These are phyloP conservation scores for Allomyces javanicus DNA, from an alignment of 192 early-diverging fungal species.

Conservation along the genomic window DNA sequence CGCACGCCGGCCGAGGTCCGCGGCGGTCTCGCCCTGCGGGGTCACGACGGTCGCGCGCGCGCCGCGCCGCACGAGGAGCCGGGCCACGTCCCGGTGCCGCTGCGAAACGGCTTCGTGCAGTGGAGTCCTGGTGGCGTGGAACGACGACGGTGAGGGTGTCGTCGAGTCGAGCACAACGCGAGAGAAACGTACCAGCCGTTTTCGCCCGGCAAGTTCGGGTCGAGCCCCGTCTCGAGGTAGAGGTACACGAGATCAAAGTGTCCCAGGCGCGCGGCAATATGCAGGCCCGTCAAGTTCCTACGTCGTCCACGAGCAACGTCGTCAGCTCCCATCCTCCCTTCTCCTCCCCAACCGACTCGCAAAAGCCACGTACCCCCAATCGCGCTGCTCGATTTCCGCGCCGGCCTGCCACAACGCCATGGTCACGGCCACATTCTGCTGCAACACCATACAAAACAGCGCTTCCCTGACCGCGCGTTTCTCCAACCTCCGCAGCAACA, in stretches of 20 bases:
- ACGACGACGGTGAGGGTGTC: no score
- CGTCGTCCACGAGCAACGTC: no score
- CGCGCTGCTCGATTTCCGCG: background rate
- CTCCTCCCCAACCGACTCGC: no score
- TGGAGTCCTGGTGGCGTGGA: no score
- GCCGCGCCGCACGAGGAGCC: background rate
- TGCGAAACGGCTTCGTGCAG: background rate
- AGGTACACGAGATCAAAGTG: background rate
- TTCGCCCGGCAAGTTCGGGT: constrained; percentile 1
- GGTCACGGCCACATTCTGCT: background rate
- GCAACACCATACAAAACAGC: background rate
- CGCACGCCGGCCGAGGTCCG: background rate
- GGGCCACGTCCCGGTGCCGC: background rate
- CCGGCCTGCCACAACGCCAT: background rate
- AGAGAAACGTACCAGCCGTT: background rate
- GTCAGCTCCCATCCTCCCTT: no score
- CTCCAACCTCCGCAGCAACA: background rate
- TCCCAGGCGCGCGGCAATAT: constrained; percentile 2
- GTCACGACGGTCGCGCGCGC: background rate
- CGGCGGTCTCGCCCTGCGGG: background rate
- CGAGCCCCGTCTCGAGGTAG: background rate
- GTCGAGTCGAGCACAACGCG: no score
- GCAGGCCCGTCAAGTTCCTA: background rate
- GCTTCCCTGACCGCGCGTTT: background rate
- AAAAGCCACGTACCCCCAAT: background rate